Evolutionary conservation across 805 yeast species (phyloP).

Genomic region (Candida railenensis): DNA sequence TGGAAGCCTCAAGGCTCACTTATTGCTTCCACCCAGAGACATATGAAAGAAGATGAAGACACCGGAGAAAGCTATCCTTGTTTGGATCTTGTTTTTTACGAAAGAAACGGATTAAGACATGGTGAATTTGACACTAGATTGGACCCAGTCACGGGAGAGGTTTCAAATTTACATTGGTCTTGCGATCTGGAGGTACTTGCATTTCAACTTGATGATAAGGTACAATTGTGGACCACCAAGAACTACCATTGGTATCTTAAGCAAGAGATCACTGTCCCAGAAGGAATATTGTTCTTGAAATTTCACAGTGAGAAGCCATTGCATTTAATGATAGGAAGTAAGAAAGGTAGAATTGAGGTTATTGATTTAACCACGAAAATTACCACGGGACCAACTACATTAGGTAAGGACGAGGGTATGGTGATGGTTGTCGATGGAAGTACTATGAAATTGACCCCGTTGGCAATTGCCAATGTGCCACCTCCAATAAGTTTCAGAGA

Average conservation of each 20-base stretch:
- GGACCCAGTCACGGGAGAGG: conserved; percentile 42
- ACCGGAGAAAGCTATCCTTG: conserved; percentile 17
- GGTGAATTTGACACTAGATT: conserved; percentile 77
- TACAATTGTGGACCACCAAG: conserved; percentile 89
- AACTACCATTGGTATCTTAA: conserved; percentile 96
- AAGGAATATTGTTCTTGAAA: conserved; percentile 43
- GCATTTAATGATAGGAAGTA: conserved; percentile 65
- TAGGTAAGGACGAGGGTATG: conserved; percentile 76
- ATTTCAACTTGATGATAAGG: conserved; percentile 54
- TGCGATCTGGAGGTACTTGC: conserved; percentile 77
- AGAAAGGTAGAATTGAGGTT: conserved; percentile 47
- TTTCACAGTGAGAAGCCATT: conserved; percentile 93
- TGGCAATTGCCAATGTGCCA: conserved; percentile 83
- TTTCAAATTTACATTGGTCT: conserved; percentile 72
- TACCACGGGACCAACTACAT: conserved; percentile 63
- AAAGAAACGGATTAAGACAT: conserved; percentile 88
- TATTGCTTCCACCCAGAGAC: conserved; percentile 79
- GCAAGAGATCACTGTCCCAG: conserved; percentile 56
- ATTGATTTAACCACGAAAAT: conserved; percentile 66
- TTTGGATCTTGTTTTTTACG: conserved; percentile 72
- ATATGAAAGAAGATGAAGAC: conserved; percentile 50
- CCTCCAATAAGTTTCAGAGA: conserved; percentile 87
- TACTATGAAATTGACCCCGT: conserved; percentile 72
- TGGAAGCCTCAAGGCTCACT: conserved; percentile 93
- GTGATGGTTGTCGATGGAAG: conserved; percentile 78